These are phyloP conservation scores for Protomyces macrosporus DNA, from an alignment of 1,139 yeast species.

Conservation along the genomic window DNA sequence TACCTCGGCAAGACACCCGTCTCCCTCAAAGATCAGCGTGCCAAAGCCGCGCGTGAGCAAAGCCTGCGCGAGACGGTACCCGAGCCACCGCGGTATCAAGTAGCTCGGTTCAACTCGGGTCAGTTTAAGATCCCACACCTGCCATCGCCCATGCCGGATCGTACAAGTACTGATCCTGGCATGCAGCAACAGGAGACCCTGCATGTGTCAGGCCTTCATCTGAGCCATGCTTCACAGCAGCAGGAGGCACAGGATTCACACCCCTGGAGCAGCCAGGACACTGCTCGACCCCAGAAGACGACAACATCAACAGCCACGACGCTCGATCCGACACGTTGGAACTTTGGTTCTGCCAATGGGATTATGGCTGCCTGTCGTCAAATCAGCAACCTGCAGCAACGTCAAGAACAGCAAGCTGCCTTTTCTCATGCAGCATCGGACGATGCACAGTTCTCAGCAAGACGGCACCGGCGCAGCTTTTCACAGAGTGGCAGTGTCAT, in stretches of 20 bases:
- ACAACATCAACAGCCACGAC: background rate
- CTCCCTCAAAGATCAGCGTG: background rate
- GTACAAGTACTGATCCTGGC: background rate
- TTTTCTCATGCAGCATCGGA: background rate
- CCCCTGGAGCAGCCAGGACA: background rate
- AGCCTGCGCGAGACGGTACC: no score
- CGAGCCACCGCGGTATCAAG: background rate
- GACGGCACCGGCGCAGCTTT: background rate
- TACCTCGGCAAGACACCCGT: slow-evolving; percentile 24
- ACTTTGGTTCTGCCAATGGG: slow-evolving; percentile 21
- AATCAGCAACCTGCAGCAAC: slow-evolving; percentile 13
- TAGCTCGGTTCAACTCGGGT: slow-evolving; percentile 8
- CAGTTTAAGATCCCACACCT: slow-evolving; percentile 11
- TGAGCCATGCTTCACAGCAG: no score
- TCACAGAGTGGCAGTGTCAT: background rate
- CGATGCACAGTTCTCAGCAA: no score
- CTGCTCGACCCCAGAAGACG: background rate
- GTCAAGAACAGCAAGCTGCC: background rate
- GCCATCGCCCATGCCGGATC: slow-evolving; percentile 9
- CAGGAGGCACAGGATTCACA: no score
- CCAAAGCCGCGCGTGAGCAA: background rate
- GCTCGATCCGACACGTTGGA: slow-evolving; percentile 25
- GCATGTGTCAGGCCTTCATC: background rate
- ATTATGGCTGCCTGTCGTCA: slow-evolving; percentile 29
- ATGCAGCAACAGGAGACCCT: background rate